Evolutionary conservation across 2,329 filamentous ascomycete species (phyloP).

Genomic region (Exophiala dermatitidis): DNA sequence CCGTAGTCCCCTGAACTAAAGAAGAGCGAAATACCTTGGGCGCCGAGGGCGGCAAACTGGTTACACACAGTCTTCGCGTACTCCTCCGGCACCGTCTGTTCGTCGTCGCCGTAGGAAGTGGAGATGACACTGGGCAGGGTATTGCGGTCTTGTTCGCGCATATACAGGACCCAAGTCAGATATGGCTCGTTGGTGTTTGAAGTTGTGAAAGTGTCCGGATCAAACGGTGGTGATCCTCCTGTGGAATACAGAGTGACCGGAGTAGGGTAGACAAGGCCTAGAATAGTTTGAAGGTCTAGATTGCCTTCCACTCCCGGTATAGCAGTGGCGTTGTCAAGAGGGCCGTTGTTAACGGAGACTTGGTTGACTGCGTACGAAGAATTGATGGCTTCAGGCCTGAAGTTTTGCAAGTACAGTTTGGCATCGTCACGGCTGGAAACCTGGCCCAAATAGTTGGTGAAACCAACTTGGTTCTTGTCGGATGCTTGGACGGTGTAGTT

Average conservation of each 20-base stretch:
- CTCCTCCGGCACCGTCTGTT: slow-evolving; percentile 54
- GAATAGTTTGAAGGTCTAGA: slow-evolving; percentile 52
- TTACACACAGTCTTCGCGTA: slow-evolving; percentile 58
- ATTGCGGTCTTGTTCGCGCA: slow-evolving; percentile 44
- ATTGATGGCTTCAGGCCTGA: slow-evolving; percentile 33
- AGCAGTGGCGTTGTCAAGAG: slow-evolving; percentile 32
- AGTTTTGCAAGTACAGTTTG: slow-evolving; percentile 34
- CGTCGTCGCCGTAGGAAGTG: slow-evolving; percentile 61
- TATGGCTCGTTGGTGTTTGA: slow-evolving; percentile 61
- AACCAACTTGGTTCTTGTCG: slow-evolving; percentile 40
- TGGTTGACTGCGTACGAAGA: slow-evolving; percentile 33
- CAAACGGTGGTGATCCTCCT: slow-evolving; percentile 49
- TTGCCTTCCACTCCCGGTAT: slow-evolving; percentile 46
- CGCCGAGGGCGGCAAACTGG: slow-evolving; percentile 58
- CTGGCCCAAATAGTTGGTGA: slow-evolving; percentile 44
- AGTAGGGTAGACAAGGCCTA: slow-evolving; percentile 50
- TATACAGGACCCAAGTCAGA: slow-evolving; percentile 54
- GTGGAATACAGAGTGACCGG: slow-evolving; percentile 51
- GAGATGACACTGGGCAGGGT: slow-evolving; percentile 55
- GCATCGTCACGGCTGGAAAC: slow-evolving; percentile 43
- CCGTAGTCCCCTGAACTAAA: slow-evolving; percentile 56
- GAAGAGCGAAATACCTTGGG: slow-evolving; percentile 59
- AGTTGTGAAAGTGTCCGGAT: slow-evolving; percentile 40
- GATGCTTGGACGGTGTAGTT: slow-evolving; percentile 44
- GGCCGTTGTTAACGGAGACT: slow-evolving; percentile 32